Percentiles rank a stretch among this genome's conserved stretches.
Evolutionary conservation across 2,329 filamentous ascomycete species (phyloP).

Genomic region (Aschersonia sp.): DNA sequence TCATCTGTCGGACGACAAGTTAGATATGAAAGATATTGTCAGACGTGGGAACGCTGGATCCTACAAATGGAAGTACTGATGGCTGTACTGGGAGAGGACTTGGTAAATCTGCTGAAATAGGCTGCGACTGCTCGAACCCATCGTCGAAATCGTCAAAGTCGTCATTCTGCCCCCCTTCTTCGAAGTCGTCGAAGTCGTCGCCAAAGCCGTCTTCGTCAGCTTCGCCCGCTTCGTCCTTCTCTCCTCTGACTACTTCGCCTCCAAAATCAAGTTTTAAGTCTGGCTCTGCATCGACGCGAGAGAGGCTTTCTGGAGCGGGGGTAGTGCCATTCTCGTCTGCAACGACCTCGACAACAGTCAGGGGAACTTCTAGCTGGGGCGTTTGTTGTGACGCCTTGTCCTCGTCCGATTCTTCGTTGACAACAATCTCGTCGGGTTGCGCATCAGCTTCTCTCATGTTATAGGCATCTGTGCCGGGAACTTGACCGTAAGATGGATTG

Average conservation of each 20-base stretch:
- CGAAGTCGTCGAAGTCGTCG: conserved; percentile 49
- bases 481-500: conserved; percentile 37
- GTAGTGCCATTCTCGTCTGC: neutral
- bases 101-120: conserved; percentile 12
- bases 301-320: neutral
- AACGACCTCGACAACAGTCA: conserved; percentile 33
- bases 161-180: conserved; percentile 39
- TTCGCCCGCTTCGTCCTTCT: neutral
- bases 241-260: neutral
- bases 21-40: neutral
- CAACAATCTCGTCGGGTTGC: conserved; percentile 44
- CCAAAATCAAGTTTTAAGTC: conserved; percentile 26
- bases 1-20: conserved; percentile 30
- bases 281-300: conserved; percentile 34
- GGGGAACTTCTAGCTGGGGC: conserved; percentile 7
- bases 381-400: conserved; percentile 10
- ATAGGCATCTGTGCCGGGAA: conserved; percentile 46
- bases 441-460: conserved; percentile 41
- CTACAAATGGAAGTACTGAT: conserved; percentile 30
- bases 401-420: conserved; percentile 17
- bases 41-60: conserved; percentile 4
- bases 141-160: conserved; percentile 62
- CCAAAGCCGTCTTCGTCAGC: conserved; percentile 31
- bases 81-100: conserved; percentile 19
- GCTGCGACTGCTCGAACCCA: conserved; percentile 44